Percentiles rank a stretch among this genome's conserved stretches.
phyloP scores from a whole-genome alignment of 2,329 filamentous ascomycete species.

The Akanthomyces dipterigenus region DNA sequence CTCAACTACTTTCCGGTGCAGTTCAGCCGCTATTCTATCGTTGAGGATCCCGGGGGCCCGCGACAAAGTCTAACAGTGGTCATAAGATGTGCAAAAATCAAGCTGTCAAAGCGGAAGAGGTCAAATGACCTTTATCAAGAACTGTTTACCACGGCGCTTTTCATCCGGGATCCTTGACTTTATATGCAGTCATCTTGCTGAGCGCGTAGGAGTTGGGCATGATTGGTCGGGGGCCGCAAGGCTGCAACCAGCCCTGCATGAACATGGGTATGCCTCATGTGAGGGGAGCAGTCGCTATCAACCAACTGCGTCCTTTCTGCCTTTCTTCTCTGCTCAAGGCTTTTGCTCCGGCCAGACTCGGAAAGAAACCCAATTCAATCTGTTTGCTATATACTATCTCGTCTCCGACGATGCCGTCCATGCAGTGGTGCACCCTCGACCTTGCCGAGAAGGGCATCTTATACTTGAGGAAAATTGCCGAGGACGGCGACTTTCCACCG shows the following conservation, averaged over 20 bases:
- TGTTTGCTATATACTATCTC: neutral
- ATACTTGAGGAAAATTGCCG: neutral
- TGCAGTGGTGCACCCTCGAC: neutral
- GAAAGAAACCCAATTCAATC: too few relatives aligned
- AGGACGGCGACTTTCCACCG: conserved; percentile 1
- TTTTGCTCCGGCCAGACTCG: too few relatives aligned
- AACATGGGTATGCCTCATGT: neutral
- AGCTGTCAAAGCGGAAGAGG: too few relatives aligned
- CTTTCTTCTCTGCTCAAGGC: neutral
- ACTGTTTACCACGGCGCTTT: too few relatives aligned
- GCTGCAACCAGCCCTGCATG: neutral
- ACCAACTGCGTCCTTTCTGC: neutral
- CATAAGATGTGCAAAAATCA: too few relatives aligned
- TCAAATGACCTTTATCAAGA: too few relatives aligned
- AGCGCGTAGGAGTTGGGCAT: neutral
- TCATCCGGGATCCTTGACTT: neutral
- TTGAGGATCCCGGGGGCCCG: too few relatives aligned
- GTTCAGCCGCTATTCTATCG: too few relatives aligned
- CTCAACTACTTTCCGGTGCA: too few relatives aligned
- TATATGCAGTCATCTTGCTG: neutral
- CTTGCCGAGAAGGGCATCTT: neutral
- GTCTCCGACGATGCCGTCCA: neutral
- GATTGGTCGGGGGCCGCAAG: neutral
- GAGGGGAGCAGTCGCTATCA: neutral
- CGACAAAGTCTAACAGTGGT: too few relatives aligned